Base-by-base conservation (phyloP, 176 grass and related monocot genomes). In the Elymus sibiricus region DNA sequence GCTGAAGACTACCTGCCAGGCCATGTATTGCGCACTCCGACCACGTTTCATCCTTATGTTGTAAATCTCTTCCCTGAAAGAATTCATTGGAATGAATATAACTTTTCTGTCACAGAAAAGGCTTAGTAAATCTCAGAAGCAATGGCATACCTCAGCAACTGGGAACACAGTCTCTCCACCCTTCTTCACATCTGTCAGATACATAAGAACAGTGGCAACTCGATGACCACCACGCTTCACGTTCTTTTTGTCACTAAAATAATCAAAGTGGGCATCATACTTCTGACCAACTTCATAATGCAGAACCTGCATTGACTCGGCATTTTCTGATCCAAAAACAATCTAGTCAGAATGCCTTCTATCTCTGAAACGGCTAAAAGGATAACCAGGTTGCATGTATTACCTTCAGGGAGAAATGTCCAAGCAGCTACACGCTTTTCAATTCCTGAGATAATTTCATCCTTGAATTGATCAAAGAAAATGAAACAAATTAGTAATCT, bases 131-230 rank as follows among this genome's bases (percentile, higher is more conserved):
- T 53, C 4, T 74, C 14, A 66, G 21, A 87, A 28, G 9, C 49
- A 25, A 63, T 29, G 69, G 28, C 22, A 43, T 65, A 90, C 95
- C 92, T 75, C 89, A 35, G 89, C 86, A 89, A 86, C 60, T 78
- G 95, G 92, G 87, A 97, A 97, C 11, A 95, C 83, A 6, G 95
- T 97, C 86, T 97, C 95, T 35, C 92, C 95, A 63, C 92, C 95
- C 75, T 79, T 89, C 59, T 86, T 79, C 28, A 93, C 95, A 86
- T 93, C 87, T 22, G 95, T 86, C 53, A 97, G 34, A 66, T 97
- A 97, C 92, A 97, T 97, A 17, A 97, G 87, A 22, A 97, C 87
- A 64, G 95, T 95, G 26, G 95, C 92, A 21, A 85, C n/a, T n/a
- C 95, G 89, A 79, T 97, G 90, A 59, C 95, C 95, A 38, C 92